phyloP scores from a whole-genome alignment of 176 grass and related monocot genomes.

The Calamus simplicifolius region DNA sequence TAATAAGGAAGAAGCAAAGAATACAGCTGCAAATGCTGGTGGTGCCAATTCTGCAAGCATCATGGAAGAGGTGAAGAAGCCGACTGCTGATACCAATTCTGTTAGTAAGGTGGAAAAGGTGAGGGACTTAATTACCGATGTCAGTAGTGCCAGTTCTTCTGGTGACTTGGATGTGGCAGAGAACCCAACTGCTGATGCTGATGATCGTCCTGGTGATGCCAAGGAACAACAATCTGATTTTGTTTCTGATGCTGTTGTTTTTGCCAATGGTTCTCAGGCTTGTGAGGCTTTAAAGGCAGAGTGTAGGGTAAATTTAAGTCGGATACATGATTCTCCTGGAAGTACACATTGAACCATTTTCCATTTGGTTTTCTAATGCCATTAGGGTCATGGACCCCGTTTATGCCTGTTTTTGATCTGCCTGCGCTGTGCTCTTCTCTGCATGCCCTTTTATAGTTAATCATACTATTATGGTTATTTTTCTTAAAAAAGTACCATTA shows the following conservation, averaged over 20 bases:
- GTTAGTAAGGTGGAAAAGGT: conserved; percentile 26
- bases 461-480: too few relatives aligned
- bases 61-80: not conserved
- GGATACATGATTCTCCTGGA: conserved; percentile 98
- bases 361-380: conserved; percentile 50
- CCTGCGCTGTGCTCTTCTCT: too few relatives aligned
- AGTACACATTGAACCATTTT: conserved; percentile 99
- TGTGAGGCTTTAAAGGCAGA: conserved; percentile 51
- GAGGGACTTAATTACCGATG: conserved; percentile 4
- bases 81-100: conserved; percentile 14
- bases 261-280: conserved; percentile 35
- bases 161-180: conserved; percentile 29
- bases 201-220: conserved; percentile 8
- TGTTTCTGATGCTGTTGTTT: conserved; percentile 29
- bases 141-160: conserved; percentile 9
- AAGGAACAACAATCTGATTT: conserved; percentile 19
- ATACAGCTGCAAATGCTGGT: conserved; percentile 6
- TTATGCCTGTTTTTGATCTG: not conserved
- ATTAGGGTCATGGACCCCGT: not conserved
- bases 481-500: too few relatives aligned
- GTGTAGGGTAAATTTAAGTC: conserved; percentile 80
- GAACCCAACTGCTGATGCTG: conserved; percentile 9
- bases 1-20: not conserved
- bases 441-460: too few relatives aligned
- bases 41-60: not conserved